phyloP scores from a whole-genome alignment of 768 basidiomycete species.

The Lactifluus piperatus region DNA sequence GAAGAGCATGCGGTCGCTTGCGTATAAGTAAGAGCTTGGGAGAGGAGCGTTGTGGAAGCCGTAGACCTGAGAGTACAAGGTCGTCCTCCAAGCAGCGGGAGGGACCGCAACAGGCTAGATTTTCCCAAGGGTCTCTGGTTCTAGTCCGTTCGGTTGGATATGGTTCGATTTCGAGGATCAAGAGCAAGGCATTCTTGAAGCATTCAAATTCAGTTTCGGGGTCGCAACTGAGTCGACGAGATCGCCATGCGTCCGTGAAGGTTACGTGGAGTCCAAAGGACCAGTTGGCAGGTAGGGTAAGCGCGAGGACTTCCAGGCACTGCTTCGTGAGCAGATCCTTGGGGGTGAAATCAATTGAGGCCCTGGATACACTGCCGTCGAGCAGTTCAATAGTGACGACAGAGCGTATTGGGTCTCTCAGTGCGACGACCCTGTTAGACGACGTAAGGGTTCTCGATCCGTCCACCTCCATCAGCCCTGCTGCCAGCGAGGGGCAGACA shows the following conservation, averaged over 20 bases:
- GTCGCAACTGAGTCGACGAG: constrained; percentile 33
- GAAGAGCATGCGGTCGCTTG: constrained; percentile 33
- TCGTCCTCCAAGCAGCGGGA: constrained; percentile 50
- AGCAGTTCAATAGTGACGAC: constrained; percentile 45
- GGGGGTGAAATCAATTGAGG: constrained; percentile 48
- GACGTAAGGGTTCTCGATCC: background rate
- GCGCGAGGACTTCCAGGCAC: constrained; percentile 54
- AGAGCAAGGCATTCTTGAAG: constrained; percentile 44
- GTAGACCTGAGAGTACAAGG: constrained; percentile 41
- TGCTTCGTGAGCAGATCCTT: constrained; percentile 47
- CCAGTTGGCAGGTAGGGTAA: constrained; percentile 46
- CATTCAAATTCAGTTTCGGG: constrained; percentile 48
- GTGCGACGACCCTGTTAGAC: constrained; percentile 31
- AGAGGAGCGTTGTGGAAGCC: constrained; percentile 25
- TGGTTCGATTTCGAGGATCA: constrained; percentile 34
- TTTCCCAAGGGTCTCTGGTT: constrained; percentile 36
- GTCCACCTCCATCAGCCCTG: constrained; percentile 11
- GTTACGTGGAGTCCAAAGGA: constrained; percentile 47
- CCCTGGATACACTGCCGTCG: constrained; percentile 39
- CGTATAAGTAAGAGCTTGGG: background rate
- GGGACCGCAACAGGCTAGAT: constrained; percentile 37
- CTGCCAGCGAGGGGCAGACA: background rate
- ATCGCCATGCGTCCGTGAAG: constrained; percentile 54
- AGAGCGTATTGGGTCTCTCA: constrained; percentile 43
- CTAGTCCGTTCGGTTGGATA: background rate